Base-by-base conservation (phyloP, 2,329 filamentous ascomycete species). In the Metarhizium guizhouense region DNA sequence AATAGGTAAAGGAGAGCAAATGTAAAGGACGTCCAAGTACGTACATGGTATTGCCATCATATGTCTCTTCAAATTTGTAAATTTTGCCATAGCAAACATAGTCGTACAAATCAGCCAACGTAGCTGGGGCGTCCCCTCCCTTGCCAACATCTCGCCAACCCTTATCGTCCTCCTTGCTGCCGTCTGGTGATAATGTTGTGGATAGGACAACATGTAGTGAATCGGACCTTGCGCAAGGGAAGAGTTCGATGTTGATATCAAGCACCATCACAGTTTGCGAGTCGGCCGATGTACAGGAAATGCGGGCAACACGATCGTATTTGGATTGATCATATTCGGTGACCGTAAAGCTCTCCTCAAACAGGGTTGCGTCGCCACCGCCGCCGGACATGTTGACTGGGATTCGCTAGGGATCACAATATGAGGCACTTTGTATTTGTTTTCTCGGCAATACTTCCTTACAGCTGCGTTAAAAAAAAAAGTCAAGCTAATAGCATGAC, bases 171-270 rank as follows among this genome's bases (percentile, higher is more conserved):
- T 89, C 84, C 71, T 88, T 93, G 61, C 76, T 83, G 61, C 94
- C 94, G 69, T 97, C 94, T 51, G 96, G 82, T 54, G 88, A 84
- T 55, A 99, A 79, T 18, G 90, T 94, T 5, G 87, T 91, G 16
- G 93, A 90, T 55, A 99, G 78, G 11, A 93, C 85, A 61, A 96
- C 78, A 61, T 88, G 86, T 57, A 99, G 72, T 14, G 80, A 86
- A 63, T 96, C 92, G 68, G 87, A 88, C 8, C 84, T 75, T 43
- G 76, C 70, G 64, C 88, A 83, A 2, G 89, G 89, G 73, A 94
- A 96, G 7, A 99, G 83, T 74, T 99, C 93, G 56, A 84, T 87
- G 78, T 97, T 96, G 74, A 97, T 85, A 74, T 99, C 94, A 58
- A 99, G 87, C 6, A 84, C 86, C 76, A 97, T 85, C 60, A 83